These are phyloP conservation scores for Emydomyces testavorans DNA, from an alignment of 2,329 filamentous ascomycete species.

Conservation along the genomic window DNA sequence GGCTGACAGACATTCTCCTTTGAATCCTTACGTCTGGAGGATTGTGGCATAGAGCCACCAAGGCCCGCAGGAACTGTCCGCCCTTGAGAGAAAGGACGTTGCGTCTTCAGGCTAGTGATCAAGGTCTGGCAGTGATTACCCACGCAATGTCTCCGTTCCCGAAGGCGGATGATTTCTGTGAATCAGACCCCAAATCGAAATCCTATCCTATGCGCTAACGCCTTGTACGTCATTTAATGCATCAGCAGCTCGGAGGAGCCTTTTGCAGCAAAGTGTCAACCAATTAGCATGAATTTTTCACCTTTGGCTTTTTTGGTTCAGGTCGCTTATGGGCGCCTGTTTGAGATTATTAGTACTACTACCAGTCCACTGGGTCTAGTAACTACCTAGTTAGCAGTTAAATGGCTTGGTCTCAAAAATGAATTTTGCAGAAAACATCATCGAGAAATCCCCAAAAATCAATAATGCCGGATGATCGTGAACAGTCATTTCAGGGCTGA, in stretches of 20 bases:
- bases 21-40: not conserved
- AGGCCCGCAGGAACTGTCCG: too few relatives aligned
- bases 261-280: not conserved
- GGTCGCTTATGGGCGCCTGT: conserved; percentile 7
- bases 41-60: not conserved
- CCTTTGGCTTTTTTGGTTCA: not conserved
- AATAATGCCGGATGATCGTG: too few relatives aligned
- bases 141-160: not conserved
- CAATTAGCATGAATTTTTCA: not conserved
- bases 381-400: not conserved
- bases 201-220: not conserved
- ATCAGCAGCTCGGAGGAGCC: not conserved
- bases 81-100: too few relatives aligned
- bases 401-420: not conserved
- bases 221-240: not conserved
- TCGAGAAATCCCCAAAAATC: not conserved
- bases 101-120: not conserved
- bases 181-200: not conserved
- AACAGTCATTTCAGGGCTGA: too few relatives aligned
- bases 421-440: not conserved
- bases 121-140: not conserved
- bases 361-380: not conserved
- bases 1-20: too few relatives aligned
- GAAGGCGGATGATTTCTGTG: not conserved
- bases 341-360: not conserved